phyloP scores from a whole-genome alignment of 116 monocot genomes.

The Phalaenopsis hybrid region DNA sequence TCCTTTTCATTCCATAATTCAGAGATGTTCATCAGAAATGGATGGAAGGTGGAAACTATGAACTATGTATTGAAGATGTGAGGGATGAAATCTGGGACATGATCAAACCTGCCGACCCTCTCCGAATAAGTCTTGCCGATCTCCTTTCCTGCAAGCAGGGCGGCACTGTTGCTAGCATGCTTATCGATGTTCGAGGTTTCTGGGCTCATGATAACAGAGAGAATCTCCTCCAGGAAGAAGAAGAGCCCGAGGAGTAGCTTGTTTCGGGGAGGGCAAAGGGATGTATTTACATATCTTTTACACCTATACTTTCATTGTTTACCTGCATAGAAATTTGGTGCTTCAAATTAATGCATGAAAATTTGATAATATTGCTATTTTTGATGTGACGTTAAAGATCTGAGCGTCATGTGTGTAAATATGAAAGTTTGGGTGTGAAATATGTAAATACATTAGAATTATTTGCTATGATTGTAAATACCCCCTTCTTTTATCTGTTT shows the following conservation, averaged over 20 bases:
- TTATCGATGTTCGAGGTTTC: constrained; percentile 94
- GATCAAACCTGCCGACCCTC: constrained; percentile 83
- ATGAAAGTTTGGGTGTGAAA: too few species aligned
- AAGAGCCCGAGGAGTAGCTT: constrained; percentile 53
- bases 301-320: too few species aligned
- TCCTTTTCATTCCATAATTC: constrained; percentile 2
- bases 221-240: constrained; percentile 97
- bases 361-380: too few species aligned
- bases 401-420: too few species aligned
- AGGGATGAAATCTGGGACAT: constrained; percentile 99
- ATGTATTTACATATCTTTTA: too few species aligned
- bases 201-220: constrained; percentile 99
- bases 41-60: constrained; percentile 98
- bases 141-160: constrained; percentile 94
- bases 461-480: too few species aligned
- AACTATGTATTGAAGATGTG: constrained; percentile 95
- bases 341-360: too few species aligned
- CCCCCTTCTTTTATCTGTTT: too few species aligned
- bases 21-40: constrained; percentile 99
- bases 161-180: constrained; percentile 97
- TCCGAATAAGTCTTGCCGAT: constrained; percentile 72
- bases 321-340: too few species aligned
- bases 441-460: too few species aligned
- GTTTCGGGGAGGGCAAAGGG: neutral
- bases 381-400: too few species aligned